Percentiles rank a stretch among this genome's conserved stretches.
Conservation (phyloP, 2,329 filamentous ascomycete genomes). For the Fusarium nygamai region DNA sequence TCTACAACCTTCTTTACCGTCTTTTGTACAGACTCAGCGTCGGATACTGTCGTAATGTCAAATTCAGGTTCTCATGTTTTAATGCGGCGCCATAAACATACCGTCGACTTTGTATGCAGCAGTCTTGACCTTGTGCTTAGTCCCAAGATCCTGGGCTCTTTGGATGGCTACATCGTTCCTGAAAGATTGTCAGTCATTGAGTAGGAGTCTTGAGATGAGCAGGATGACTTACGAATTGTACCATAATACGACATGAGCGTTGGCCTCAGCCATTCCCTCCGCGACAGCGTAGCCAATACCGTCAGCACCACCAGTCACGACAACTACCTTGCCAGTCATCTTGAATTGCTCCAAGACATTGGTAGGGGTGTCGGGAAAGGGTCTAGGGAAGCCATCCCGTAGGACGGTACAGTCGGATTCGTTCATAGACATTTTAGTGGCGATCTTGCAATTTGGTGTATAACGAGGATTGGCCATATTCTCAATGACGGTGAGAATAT, state of each 20-base stretch:
- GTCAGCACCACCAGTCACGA: slow-evolving; percentile 56
- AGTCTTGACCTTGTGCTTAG: not conserved
- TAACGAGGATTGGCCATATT: not conserved
- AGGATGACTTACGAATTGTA: slow-evolving; percentile 17
- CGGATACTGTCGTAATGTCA: not conserved
- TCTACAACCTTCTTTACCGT: not conserved
- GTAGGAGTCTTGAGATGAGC: not conserved
- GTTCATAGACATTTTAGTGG: not conserved
- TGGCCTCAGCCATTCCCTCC: slow-evolving; percentile 57
- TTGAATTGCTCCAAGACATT: slow-evolving; percentile 51
- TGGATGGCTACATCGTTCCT: not conserved
- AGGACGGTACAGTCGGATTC: not conserved
- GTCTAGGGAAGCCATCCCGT: slow-evolving; percentile 19
- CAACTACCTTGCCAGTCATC: slow-evolving; percentile 52
- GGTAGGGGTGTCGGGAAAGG: slow-evolving; percentile 32
- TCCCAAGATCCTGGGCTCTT: not conserved
- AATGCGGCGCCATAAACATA: not conserved
- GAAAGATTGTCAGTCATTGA: not conserved
- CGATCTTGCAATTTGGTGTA: not conserved
- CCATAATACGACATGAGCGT: slow-evolving; percentile 50
- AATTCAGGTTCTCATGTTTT: too few relatives aligned
- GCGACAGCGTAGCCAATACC: slow-evolving; percentile 56
- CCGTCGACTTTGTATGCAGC: not conserved
- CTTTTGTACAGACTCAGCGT: not conserved
- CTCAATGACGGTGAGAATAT: not conserved